Base-by-base conservation (phyloP, 108 stramenopile genomes). In the Conticribra weissflogii region DNA sequence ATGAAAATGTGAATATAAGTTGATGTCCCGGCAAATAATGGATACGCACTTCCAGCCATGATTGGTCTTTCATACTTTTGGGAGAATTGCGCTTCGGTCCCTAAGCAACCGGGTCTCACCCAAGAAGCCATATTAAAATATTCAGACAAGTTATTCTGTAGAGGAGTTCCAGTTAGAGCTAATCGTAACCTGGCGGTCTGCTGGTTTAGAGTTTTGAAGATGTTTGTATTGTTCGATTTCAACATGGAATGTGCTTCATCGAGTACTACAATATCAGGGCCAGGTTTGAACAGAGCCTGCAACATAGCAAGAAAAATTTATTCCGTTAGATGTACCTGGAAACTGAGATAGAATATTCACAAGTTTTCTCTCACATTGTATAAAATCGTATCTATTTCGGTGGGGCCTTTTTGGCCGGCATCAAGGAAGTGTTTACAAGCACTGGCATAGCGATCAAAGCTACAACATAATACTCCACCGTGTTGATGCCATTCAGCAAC, bases 241-340 rank as follows among this genome's bases (percentile, higher is more conserved):
- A 92, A 68, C 83, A 85, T 81, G 15, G 65, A 66, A 67, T 92
- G 91, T 5, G 78, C 88, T 77, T 92, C 91, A 65, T 92, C 91
- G 3, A 88, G 33, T 1, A 87, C 68, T 0, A 89, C 74, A 22
- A 84, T 61, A 46, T 92, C 91, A 0, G 88, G 73, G 5, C 81
- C 81, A 25, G 83, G 81, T 24, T 75, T 66, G 41, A 68, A 51
- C 3, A 86, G 57, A 22, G 74, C 75, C 58, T 76, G 23, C 27
- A 65, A 63, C 28, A 75, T 73, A 34, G 12, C 36, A 41, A 41
- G 5, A 9, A 9, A 12, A 41, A 41, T n/a, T n/a, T n/a, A n/a
- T n/a, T n/a, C n/a, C n/a, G n/a, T n/a, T n/a, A n/a, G n/a, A n/a
- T n/a, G n/a, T n/a, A n/a, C n/a, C n/a, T n/a, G n/a, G 36, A 12